Evolutionary conservation across 768 basidiomycete genomes (phyloP), one percentile per base, ranked within the genome.

Genomic region (Tylopilus rubrobrunneus): DNA sequence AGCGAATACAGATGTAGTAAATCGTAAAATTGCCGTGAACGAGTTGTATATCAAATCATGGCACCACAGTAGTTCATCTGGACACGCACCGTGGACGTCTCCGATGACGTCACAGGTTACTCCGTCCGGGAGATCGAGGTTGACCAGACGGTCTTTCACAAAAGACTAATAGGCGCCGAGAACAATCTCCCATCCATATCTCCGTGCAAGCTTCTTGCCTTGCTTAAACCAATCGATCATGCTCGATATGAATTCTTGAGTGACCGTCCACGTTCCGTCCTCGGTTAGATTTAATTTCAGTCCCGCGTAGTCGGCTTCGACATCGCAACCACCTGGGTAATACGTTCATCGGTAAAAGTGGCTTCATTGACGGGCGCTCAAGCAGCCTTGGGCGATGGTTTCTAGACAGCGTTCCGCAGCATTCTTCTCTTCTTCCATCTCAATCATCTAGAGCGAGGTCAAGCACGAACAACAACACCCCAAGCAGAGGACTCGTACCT

Each of bases 171-270:
- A 80, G 56, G 90, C 93, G 10, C 90, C 93, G 15, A 99, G 76
- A 23, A 94, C 80, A 60, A 99, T 98, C 73, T 98, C 93, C 94
- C 93, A 98, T 27, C 87, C 93, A 55, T 94, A 87, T 71, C 95
- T 80, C 70, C 86, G 85, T 5, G 92, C 84, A 45, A 98, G 72
- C n/a, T 86, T 78, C 69, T 97, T 97, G n/a, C 93, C 94, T 42
- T 85, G 81, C 75, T 94, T 95, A 74, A 97, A 98, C 85, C 85
- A 91, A 57, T 85, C 75, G 45, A 97, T 84, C 93, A 98, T 94
- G 37, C 74, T 78, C 57, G 80, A 78, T 56, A 99, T 76, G 68
- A 98, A 99, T 49, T 86, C 79, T 36, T 79, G 69, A 25, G 85
- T 89, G 58, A 95, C 89, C 45, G 69, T 74, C 71, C 82, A 92